Evolutionary conservation across 768 basidiomycete genomes (phyloP), one percentile per base, ranked within the genome.

Genomic region (Hypholoma fasciculare): DNA sequence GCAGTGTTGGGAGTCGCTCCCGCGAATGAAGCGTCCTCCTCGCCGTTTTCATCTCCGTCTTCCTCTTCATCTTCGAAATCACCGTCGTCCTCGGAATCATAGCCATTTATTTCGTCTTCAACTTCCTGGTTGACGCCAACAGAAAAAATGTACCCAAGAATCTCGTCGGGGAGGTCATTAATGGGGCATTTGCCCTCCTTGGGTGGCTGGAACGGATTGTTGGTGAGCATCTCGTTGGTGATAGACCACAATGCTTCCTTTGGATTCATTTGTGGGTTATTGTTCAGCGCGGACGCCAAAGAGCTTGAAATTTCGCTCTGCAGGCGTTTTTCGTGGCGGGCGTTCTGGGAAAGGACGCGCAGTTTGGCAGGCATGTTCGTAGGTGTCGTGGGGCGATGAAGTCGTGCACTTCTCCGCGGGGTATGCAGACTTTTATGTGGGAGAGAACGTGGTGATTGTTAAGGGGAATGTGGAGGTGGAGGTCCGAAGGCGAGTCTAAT

Each of bases 91-190:
- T 74, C 76, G 7, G 77, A 76, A 1, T 72, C 72, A 23, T 79
- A 74, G 3, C 71, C 69, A 0, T 64, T 67, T 0, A 71, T 71
- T 4, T 69, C 63, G 5, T 66, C 65, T 14, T 69, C 69, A 37
- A 71, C 69, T 44, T 81, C 75, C 16, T 70, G 71, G 37, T 73
- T 66, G 50, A 73, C 71, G 4, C 85, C 85, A 9, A 79, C 60
- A 11, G 76, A 68, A 62, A 86, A 87, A 56, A 87, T 81, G 58
- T 80, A 75, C 0, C 78, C 81, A 6, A 87, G 76, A 23, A 87
- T 72, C 63, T 87, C 85, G 16, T 78, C 78, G 1, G 85, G 84
- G 14, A 86, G 76, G 38, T 73, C 69, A 55, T 85, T 81, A 36
- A 86, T 74, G 1, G 77, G 81, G 60, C 83, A 85, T 36, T 68